Conservation (phyloP, 106 monocot genomes). For the Xerophyta viscosa region DNA sequence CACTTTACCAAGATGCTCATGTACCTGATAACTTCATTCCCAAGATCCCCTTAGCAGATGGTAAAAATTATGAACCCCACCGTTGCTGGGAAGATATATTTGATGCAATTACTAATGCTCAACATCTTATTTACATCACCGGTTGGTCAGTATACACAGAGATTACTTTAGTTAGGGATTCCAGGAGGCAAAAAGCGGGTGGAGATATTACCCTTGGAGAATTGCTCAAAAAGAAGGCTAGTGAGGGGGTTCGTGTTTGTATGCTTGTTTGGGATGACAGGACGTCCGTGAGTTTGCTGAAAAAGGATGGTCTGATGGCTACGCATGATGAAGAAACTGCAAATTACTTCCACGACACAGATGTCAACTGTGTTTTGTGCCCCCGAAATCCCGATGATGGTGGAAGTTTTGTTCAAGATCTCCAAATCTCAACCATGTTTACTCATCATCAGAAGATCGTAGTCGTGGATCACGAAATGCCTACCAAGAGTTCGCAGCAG, state of each 20-base stretch:
- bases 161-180: slow-evolving; percentile 58
- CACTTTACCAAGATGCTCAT: slow-evolving; percentile 68
- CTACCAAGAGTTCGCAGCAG: slow-evolving; percentile 17
- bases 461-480: slow-evolving; percentile 53
- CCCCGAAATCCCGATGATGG: slow-evolving; percentile 64
- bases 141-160: slow-evolving; percentile 75
- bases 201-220: slow-evolving; percentile 59
- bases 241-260: slow-evolving; percentile 61
- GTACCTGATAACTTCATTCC: slow-evolving; percentile 54
- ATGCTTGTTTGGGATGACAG: slow-evolving; percentile 84
- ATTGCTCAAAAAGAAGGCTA: slow-evolving; percentile 61
- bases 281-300: slow-evolving; percentile 49
- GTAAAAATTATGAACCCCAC: slow-evolving; percentile 49
- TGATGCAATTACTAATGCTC: slow-evolving; percentile 59
- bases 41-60: slow-evolving; percentile 35
- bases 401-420: slow-evolving; percentile 53
- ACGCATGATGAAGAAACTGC: slow-evolving; percentile 71
- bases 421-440: slow-evolving; percentile 60
- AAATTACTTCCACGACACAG: slow-evolving; percentile 33
- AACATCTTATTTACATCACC: slow-evolving; percentile 57
- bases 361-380: slow-evolving; percentile 70
- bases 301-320: slow-evolving; percentile 61
- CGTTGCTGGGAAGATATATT: slow-evolving; percentile 79
- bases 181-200: slow-evolving; percentile 32
- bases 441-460: slow-evolving; percentile 79